These are phyloP conservation scores for Warburgia ugandensis DNA, from an alignment of 164 flowering plant species.

Conservation along the genomic window DNA sequence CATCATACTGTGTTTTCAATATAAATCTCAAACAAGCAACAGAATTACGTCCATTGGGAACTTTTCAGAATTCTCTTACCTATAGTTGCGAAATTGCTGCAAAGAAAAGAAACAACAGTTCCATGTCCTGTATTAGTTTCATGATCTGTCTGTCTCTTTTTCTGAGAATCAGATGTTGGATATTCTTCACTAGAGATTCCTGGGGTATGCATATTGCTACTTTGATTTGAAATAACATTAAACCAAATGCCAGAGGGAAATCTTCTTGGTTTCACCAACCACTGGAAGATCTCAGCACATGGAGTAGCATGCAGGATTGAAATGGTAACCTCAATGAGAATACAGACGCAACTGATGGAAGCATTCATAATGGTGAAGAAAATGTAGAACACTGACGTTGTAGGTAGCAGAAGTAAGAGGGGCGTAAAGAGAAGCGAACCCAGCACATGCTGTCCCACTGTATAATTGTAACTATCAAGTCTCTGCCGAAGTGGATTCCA, in stretches of 20 bases:
- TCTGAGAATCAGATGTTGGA: constrained; percentile 10
- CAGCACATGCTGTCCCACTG: constrained; percentile 87
- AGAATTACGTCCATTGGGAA: background rate
- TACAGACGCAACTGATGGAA: constrained; percentile 34
- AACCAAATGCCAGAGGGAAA: constrained; percentile 94
- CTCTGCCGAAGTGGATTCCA: constrained; percentile 93
- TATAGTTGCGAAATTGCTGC: constrained; percentile 46
- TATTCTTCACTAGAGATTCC: constrained; percentile 3
- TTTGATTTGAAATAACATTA: constrained; percentile 30
- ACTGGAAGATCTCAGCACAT: constrained; percentile 51
- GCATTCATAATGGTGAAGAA: constrained; percentile 66
- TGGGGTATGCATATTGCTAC: constrained; percentile 14
- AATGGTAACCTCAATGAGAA: constrained; percentile 48
- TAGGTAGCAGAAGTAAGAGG: constrained; percentile 78
- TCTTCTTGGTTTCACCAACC: constrained; percentile 58
- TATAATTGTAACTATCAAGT: constrained; percentile 80
- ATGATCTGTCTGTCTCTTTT: constrained; percentile 10
- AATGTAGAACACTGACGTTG: constrained; percentile 86
- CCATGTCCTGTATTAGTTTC: constrained; percentile 11
- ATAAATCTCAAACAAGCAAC: background rate
- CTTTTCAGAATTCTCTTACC: constrained; percentile 25
- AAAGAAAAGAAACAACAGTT: constrained; percentile 43
- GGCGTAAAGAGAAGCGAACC: constrained; percentile 92
- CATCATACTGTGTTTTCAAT: background rate
- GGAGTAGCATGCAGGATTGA: constrained; percentile 81